A percentile compares a stretch with the other conserved stretches of the same genome.
phyloP scores from a whole-genome alignment of 192 early-diverging fungal species.

The Podila horticola region DNA sequence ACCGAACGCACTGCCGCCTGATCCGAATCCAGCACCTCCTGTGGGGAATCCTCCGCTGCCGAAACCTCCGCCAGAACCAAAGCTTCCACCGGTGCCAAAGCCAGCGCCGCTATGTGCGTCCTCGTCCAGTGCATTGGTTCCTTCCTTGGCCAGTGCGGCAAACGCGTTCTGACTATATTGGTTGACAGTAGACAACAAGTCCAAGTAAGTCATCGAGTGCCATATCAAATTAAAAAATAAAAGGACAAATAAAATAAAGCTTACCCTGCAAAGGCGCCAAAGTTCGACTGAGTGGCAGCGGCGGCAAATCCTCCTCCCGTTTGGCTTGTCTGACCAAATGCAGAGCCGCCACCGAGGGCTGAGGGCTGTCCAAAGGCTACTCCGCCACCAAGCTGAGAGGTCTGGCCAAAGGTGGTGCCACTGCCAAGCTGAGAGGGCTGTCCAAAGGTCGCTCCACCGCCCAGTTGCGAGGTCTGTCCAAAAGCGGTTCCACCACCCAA shows the following conservation, averaged over 20 bases:
- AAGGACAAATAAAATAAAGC: neutral
- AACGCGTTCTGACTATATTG: slow-evolving; percentile 32
- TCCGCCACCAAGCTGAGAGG: neutral
- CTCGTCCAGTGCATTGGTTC: slow-evolving; percentile 33
- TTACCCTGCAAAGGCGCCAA: slow-evolving; percentile 44
- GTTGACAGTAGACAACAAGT: neutral
- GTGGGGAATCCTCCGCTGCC: slow-evolving; percentile 6
- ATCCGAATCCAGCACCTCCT: slow-evolving; percentile 1
- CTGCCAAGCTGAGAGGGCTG: slow-evolving; percentile 11
- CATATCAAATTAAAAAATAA: neutral
- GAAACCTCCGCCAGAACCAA: neutral
- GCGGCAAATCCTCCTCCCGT: slow-evolving; percentile 11
- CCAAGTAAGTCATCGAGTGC: too few relatives aligned
- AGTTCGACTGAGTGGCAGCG: slow-evolving; percentile 33
- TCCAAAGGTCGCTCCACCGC: neutral
- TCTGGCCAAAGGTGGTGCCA: neutral
- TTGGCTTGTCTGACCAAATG: neutral
- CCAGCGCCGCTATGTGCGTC: slow-evolving; percentile 17
- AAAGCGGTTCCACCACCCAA: slow-evolving; percentile 8
- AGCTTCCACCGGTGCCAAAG: slow-evolving; percentile 14
- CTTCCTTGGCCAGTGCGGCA: slow-evolving; percentile 21
- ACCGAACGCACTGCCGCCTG: slow-evolving; percentile 3
- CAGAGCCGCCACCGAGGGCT: neutral
- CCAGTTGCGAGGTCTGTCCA: neutral
- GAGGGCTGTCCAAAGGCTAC: slow-evolving; percentile 14